A percentile compares a stretch with the other conserved stretches of the same genome.
Conservation (phyloP, 2,329 filamentous ascomycete genomes). For the Paraphoma sp. region DNA sequence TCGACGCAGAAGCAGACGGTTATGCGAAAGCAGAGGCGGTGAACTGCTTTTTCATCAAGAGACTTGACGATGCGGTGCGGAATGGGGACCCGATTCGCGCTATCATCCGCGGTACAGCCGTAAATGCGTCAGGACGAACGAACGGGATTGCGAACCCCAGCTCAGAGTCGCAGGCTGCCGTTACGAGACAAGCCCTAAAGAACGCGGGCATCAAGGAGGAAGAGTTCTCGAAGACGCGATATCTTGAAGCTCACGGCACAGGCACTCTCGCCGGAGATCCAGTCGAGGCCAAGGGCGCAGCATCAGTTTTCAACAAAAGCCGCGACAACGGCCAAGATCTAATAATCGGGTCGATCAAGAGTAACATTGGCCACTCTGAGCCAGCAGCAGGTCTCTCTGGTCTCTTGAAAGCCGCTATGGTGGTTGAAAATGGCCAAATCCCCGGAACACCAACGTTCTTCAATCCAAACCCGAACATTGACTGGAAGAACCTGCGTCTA, state of each 20-base stretch:
- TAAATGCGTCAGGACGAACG: constrained; percentile 31
- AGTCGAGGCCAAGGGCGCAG: constrained; percentile 26
- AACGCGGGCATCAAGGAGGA: constrained; percentile 3
- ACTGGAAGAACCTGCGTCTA: constrained; percentile 4
- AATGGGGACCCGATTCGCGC: constrained; percentile 41
- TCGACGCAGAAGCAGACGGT: constrained; percentile 31
- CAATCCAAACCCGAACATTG: constrained; percentile 15
- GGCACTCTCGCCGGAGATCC: constrained; percentile 61
- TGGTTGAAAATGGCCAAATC: constrained; percentile 44
- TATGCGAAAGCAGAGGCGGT: constrained; percentile 38
- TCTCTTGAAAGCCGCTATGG: constrained; percentile 38
- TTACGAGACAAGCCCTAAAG: constrained; percentile 4
- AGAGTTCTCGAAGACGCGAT: constrained; percentile 15
- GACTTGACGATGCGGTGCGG: constrained; percentile 34
- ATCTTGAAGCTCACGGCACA: constrained; percentile 46
- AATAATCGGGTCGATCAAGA: constrained; percentile 19
- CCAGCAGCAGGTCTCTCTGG: constrained; percentile 39
- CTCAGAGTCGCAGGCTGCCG: constrained; percentile 53
- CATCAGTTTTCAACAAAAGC: constrained; percentile 5
- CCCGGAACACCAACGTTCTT: constrained; percentile 29
- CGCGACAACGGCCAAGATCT: not conserved
- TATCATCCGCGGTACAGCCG: constrained; percentile 33
- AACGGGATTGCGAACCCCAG: constrained; percentile 42
- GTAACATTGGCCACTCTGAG: constrained; percentile 50
- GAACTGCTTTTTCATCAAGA: constrained; percentile 34